Evolutionary conservation across 371 early-diverging fungal species (phyloP), one percentile per base, ranked within the genome.

Genomic region (Basidiobolus meristosporus): DNA sequence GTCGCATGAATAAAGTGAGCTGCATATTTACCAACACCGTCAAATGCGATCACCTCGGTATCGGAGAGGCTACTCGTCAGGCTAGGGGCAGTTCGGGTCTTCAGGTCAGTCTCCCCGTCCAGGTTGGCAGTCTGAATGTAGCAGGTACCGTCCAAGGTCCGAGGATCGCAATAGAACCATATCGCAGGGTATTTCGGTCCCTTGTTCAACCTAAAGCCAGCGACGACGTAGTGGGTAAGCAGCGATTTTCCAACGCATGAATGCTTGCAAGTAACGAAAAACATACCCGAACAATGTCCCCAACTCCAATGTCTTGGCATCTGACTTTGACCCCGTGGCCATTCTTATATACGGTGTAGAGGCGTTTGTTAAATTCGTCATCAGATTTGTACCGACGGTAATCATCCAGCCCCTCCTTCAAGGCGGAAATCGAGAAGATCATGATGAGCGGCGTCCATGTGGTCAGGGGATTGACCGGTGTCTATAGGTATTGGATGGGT

Each of bases 51-150:
- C 47, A 73, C 21, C 38, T 54, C 42, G 36, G 72, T 69, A n/a
- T 64, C 45, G n/a, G 73, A 48, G 1, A 58, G 53, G 30, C 50
- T 42, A 31, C 59, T 48, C 4, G 72, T 73, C 32, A 60, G 63
- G 12, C 51, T 48, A 23, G 71, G 48, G 2, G 63, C 65, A 42
- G 68, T 68, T 6, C 70, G 58, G 32, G 72, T 73, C 55, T 84
- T 85, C 22, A 85, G 59, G 52, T 83, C 82, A 9, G 77, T 74
- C 59, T 89, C 89, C n/a, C 77, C 89, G 52, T 89, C 84, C 18
- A 89, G 52, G 41, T 77, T 77, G 18, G 73, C 69, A 3, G 89
- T 84, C 46, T 85, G 77, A 37, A 85, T 67, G 54, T 69, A 84
- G 42, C 75, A 74, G 9, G 75, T 45, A 1, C 61, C 76, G 31